phyloP scores from a whole-genome alignment of 75 land plant species.

The Cupressus sempervirens region DNA sequence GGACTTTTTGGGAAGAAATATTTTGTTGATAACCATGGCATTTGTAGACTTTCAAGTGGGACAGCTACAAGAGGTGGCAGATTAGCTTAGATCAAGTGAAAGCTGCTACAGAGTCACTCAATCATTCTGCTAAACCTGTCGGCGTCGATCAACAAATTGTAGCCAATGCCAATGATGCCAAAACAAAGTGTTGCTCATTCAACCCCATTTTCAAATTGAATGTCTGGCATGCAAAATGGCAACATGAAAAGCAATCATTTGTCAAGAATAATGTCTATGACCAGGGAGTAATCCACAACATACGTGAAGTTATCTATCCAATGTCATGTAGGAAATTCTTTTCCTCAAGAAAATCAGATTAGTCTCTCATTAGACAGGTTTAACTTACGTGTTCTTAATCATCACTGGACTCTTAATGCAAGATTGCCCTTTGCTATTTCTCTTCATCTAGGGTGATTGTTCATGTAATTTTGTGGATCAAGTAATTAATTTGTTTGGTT shows the following conservation, averaged over 20 bases:
- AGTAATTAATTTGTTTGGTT: neutral
- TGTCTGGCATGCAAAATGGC: constrained; percentile 44
- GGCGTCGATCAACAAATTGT: neutral
- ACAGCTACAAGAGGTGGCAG: constrained; percentile 55
- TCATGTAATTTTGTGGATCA: neutral
- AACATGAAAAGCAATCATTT: constrained; percentile 23
- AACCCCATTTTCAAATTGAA: constrained; percentile 6
- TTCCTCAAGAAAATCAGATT: constrained; percentile 26
- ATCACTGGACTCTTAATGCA: neutral
- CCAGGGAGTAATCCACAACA: constrained; percentile 44
- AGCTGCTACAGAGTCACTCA: constrained; percentile 51
- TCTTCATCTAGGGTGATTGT: neutral
- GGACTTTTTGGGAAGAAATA: constrained; percentile 1
- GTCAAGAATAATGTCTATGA: constrained; percentile 52
- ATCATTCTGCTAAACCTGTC: constrained; percentile 17
- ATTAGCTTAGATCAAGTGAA: constrained; percentile 47
- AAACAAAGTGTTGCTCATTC: neutral
- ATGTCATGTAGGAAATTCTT: constrained; percentile 51
- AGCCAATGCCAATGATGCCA: constrained; percentile 17
- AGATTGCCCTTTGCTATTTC: neutral
- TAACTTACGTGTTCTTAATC: neutral
- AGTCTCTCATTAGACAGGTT: neutral
- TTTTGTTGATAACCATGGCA: neutral
- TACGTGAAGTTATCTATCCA: constrained; percentile 44
- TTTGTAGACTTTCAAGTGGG: constrained; percentile 72